Evolutionary conservation across 805 yeast genomes (phyloP), one percentile per base, ranked within the genome.

Genomic region (Tetrapisispora namnaoensis): DNA sequence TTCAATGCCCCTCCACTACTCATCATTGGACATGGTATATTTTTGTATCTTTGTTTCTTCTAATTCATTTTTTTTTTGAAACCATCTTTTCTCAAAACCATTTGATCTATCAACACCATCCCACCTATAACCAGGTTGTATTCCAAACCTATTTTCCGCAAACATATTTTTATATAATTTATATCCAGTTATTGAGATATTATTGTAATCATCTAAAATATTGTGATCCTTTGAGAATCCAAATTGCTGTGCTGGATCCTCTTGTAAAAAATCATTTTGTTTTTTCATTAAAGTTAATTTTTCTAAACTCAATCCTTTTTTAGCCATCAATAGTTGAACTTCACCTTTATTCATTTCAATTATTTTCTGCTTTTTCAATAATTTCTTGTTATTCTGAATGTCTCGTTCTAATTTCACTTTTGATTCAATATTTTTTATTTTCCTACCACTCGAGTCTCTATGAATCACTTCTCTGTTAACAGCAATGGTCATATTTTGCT

Each of bases 71-170:
- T 66, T 72, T 55, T 60, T 71, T 42, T 63, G 71, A 53, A 85
- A 72, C 72, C 85, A 75, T 48, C 74, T 70, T 44, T 68, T 70
- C 61, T 90, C 98, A 65, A 85, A 90, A 3, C 96, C 96, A 60
- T 83, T 90, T 0, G 95, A 80, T 51, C 98, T 69, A 65, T 87
- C 90, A 1, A 90, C 81, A 0, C 97, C 97, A 64, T 86, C 95
- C 98, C 98, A 90, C 49, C 86, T 71, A 54, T 72, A 70, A 0
- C 97, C 96, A 0, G 96, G 95, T 4, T 69, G 66, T 14, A 90
- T 80, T 2, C 75, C 75, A 64, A 86, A 90, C 49, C 98, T 69
- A 60, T 90, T 90, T 20, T 77, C 77, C 0, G 86, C 79, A 48
- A 66, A 77, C 9, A 52, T 35, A 17, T 58, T 60, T 28, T 67